Percentiles rank a stretch among this genome's conserved stretches.
Evolutionary conservation across 148 eudicot species (phyloP).

Genomic region (Rheum nobile): DNA sequence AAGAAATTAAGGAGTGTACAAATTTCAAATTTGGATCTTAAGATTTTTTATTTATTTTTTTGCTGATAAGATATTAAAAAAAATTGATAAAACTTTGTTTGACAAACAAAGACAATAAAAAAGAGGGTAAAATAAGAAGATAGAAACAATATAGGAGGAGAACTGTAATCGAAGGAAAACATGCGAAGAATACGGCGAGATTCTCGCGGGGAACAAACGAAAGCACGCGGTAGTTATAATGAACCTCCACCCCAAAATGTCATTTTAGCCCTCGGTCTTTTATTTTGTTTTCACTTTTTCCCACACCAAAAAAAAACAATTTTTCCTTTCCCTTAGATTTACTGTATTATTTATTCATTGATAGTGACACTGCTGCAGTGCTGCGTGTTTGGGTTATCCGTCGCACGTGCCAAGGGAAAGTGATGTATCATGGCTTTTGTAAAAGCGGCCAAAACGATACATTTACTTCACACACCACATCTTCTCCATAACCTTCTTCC

Average conservation of each 20-base stretch:
- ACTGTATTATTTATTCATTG: too few relatives aligned
- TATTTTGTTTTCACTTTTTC: background rate
- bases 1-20: background rate
- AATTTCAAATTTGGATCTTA: background rate
- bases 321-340: too few relatives aligned
- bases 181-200: background rate
- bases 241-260: too few relatives aligned
- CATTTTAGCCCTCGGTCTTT: background rate
- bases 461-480: background rate
- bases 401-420: background rate
- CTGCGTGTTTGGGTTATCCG: background rate
- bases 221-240: background rate
- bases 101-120: background rate
- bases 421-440: background rate
- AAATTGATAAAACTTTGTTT: background rate
- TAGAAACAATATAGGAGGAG: background rate
- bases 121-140: background rate
- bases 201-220: background rate
- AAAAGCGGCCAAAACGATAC: conserved; percentile 1
- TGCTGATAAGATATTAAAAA: background rate
- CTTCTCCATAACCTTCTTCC: background rate
- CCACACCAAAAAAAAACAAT: background rate
- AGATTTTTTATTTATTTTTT: background rate
- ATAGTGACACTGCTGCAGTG: too few relatives aligned
- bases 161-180: background rate